Conservation (phyloP, 2,329 filamentous ascomycete species). For the Epicoccum sorghinum region DNA sequence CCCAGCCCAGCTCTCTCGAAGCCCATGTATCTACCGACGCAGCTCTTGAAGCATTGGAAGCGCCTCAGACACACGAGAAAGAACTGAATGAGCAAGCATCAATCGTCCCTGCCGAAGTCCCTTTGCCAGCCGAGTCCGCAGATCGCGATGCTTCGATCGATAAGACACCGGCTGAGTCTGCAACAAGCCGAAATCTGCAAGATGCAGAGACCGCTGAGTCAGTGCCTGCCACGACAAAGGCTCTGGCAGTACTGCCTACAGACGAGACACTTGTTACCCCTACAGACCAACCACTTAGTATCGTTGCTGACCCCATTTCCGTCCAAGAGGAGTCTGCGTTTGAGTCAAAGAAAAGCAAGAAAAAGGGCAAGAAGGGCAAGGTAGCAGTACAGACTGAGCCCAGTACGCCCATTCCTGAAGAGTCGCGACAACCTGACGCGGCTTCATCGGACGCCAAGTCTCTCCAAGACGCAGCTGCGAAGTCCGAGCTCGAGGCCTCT, state of each 20-base stretch:
- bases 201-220: not conserved
- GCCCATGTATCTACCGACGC: not conserved
- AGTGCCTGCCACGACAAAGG: no score
- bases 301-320: not conserved
- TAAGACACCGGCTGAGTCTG: not conserved
- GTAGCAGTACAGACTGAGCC: constrained; percentile 14
- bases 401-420: constrained; percentile 14
- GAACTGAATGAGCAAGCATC: not conserved
- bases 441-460: not conserved
- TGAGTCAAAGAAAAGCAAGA: constrained; percentile 28
- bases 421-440: not conserved
- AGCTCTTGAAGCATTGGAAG: no score
- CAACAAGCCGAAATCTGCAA: not conserved
- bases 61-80: not conserved
- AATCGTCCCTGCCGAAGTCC: not conserved
- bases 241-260: not conserved
- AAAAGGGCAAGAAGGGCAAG: constrained; percentile 29
- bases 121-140: not conserved
- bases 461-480: not conserved
- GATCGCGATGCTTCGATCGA: not conserved
- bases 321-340: constrained; percentile 2
- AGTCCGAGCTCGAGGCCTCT: not conserved
- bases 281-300: not conserved
- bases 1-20: not conserved
- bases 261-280: not conserved